Evolutionary conservation across 257 asterid species (phyloP), one percentile per base, ranked within the genome.

Genomic region (Solanum peruvianum): DNA sequence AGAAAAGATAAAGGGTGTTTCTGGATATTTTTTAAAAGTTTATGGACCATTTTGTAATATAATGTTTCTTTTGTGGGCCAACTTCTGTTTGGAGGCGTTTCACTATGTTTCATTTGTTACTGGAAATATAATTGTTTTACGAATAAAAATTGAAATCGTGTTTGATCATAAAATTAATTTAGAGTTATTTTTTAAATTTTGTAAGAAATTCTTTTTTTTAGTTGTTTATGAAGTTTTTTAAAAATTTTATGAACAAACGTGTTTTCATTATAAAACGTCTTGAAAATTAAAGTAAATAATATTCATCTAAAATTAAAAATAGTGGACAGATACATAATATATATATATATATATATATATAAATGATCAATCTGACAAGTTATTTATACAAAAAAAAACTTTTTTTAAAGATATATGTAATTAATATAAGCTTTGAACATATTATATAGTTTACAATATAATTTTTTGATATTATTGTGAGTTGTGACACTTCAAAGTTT

Each of bases 181-280:
- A 42, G 45, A 42, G 3, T 0, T 9, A 0, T 13, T 47, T 4
- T 47, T 2, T 47, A 13, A 47, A 2, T 49, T 15, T 49, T 0
- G 1, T 11, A 4, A 11, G 5, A 42, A 42, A 56, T 18, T 2
- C 2, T 18, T 56, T 56, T 18, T 18, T 4, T 56, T 56, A 4
- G 25, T 56, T 7, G 1, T 56, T 52, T 18, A 6, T 1, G 25
- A 56, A 2, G 20, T 56, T 18, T 18, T 56, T 0, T 0, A 6
- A 0, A 0, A 0, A 0, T 6, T 1, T 56, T 56, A 56, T 56
- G 4, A 0, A 56, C n/a, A 18, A 56, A 20, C 5, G 5, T 56
- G 11, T 56, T 56, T 56, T 56, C 64, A 56, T 18, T 1, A 3
- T 11, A 7, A 20, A 56, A 56, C 0, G 2, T 56, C 2, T 56